These are phyloP conservation scores for Fusarium nygamai DNA, from an alignment of 2,329 filamentous ascomycete species.

Conservation along the genomic window DNA sequence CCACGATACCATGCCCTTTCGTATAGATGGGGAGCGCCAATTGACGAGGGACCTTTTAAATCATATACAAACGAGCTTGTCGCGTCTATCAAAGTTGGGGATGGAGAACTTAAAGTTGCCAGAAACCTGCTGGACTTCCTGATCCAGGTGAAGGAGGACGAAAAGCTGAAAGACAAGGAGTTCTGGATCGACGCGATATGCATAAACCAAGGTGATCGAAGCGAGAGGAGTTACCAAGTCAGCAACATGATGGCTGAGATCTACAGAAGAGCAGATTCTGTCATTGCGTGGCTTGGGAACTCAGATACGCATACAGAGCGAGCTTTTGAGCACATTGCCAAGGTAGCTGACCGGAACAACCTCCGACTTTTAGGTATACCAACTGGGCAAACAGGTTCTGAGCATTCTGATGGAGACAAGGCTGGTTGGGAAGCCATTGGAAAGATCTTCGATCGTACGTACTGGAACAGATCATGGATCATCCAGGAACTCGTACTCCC, in stretches of 20 bases:
- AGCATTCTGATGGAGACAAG: neutral
- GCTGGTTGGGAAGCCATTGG: neutral
- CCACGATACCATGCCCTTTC: neutral
- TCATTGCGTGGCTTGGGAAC: neutral
- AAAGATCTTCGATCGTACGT: neutral
- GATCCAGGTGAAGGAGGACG: neutral
- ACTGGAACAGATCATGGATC: neutral
- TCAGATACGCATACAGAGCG: neutral
- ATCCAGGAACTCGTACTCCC: neutral
- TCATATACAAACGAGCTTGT: neutral
- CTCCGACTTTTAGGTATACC: neutral
- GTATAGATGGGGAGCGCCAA: neutral
- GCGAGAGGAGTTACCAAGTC: neutral
- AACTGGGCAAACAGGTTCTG: neutral
- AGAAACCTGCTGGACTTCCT: neutral
- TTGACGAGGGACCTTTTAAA: neutral
- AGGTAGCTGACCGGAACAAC: neutral
- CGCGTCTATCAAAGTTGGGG: rapidly evolving
- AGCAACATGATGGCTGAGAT: neutral
- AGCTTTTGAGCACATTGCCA: neutral
- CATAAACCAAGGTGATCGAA: neutral
- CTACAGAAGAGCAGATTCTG: neutral
- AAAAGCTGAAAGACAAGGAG: neutral
- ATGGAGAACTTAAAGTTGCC: neutral
- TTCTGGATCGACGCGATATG: neutral